Evolutionary conservation across 208 protist species (phyloP), one percentile per base, ranked within the genome.

Genomic region (Acanthamoeba lugdunensis): DNA sequence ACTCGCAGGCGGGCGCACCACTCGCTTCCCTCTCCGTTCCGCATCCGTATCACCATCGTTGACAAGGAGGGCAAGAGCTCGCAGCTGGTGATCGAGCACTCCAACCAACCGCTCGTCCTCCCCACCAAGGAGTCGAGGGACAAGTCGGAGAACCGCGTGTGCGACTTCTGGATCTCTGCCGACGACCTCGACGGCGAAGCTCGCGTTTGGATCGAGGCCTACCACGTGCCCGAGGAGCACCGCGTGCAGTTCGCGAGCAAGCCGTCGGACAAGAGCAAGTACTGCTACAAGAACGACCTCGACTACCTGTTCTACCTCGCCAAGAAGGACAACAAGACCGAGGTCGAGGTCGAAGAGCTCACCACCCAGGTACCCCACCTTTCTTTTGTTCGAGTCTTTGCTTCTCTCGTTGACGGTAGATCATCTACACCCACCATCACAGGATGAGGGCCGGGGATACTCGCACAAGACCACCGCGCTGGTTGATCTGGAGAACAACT

Each of bases 401-500:
- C 56, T 63, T 63, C 21, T 63, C 21, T 2, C 13, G 56, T 23
- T 63, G 56, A 63, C 56, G 3, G 21, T 14, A 1, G 41, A 2
- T 3, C 4, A 48, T 48, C 41, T 11, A 48, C 41, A 48, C 0
- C 45, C 45, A 48, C 45, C 52, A 48, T 11, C 45, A 48, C 71
- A 88, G 33, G 50, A 88, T n/a, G 45, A 54, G 45, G 9, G 37
- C 23, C 63, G 16, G 28, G 81, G 81, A 30, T 63, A 63, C 50
- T 67, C 48, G 2, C n/a, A 45, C 0, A 88, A 52, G 33, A 14
- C 50, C 52, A 88, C 81, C 8, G 81, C 81, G 18, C 56, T 88
- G 18, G 50, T 88, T 13, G 81, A 88, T 18, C 56, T 88, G 33
- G 81, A 88, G 81, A 65, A 88, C 52, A 56, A 88, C 81, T 88